Base-by-base conservation (phyloP, 805 yeast genomes). In the Sungouiella blattae region DNA sequence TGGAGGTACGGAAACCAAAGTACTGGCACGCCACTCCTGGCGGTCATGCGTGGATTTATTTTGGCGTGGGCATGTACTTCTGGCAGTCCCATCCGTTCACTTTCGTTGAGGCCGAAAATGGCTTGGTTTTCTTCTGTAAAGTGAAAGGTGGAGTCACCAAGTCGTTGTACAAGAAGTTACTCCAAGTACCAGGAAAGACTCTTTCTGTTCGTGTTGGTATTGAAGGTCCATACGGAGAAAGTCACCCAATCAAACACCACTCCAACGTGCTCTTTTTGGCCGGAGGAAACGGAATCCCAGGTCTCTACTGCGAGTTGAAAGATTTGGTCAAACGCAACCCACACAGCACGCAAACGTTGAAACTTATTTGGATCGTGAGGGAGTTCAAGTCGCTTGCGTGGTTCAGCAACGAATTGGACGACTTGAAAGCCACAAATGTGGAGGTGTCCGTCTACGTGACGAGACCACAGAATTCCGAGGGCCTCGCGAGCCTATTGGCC, bases 201-300 rank as follows among this genome's bases (percentile, higher is more conserved):
- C 35, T 53, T 3, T 28, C 43, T 18, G 52, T 64, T 25, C 47
- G 64, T 33, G 65, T 66, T 12, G 53, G 56, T 8, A 52, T 66
- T 9, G 91, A 83, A 52, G 91, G 91, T 1, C 88, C 89, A 1
- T 83, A 84, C 49, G 87, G 91, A 2, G 64, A 67, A 23, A 43
- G 70, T 2, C 52, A 74, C 5, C 73, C 79, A 2, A 58, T 77
- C 11, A 58, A 63, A 17, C 60, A 64, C 27, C 80, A 71, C 46
- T 73, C 77, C 33, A 70, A 73, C 37, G 72, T 80, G 6, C 67
- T 81, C 5, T 68, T 81, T 28, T 42, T 83, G 15, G 83, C 89
- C 5, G 89, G 87, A 32, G 91, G 91, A 22, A 78, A 78, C 35
- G 93, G 93, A 34, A 65, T 84, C 33, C 80, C 91, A 1, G 85